phyloP scores from a whole-genome alignment of 352 stramenopile genomes.

The Elongisporangium anandrum region DNA sequence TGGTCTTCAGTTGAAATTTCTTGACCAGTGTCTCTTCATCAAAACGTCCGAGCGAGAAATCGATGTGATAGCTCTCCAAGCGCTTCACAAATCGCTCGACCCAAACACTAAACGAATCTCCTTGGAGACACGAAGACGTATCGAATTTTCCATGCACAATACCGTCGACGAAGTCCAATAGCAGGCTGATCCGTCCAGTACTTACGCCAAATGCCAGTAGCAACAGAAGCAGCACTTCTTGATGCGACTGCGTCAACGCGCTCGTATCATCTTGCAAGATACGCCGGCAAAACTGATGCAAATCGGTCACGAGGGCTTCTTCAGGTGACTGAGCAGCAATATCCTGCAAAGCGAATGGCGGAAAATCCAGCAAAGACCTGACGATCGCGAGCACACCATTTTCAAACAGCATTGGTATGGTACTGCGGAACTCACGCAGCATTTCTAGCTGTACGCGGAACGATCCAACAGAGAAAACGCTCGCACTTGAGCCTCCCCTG shows the following conservation, averaged over 20 bases:
- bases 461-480: conserved; percentile 46
- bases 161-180: conserved; percentile 48
- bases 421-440: conserved; percentile 44
- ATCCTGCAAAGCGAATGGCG: conserved; percentile 41
- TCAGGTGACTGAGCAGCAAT: conserved; percentile 16
- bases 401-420: conserved; percentile 44
- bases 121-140: conserved; percentile 9
- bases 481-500: conserved; percentile 14
- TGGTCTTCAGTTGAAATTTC: conserved; percentile 39
- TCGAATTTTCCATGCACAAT: conserved; percentile 8
- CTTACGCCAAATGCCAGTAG: conserved; percentile 51
- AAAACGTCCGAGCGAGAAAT: conserved; percentile 49
- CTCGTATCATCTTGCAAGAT: conserved; percentile 19
- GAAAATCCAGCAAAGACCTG: conserved; percentile 52
- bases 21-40: conserved; percentile 35
- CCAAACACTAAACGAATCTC: conserved; percentile 31
- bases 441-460: conserved; percentile 71
- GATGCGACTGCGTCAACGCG: conserved; percentile 14
- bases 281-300: conserved; percentile 42
- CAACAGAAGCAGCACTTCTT: conserved; percentile 34
- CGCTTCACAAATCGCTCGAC: conserved; percentile 29
- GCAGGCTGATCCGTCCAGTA: conserved; percentile 37
- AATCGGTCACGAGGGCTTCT: conserved; percentile 35
- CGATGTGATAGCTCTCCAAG: conserved; percentile 50
- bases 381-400: conserved; percentile 43